A percentile compares a stretch with the other conserved stretches of the same genome.
phyloP scores from a whole-genome alignment of 192 early-diverging fungal genomes.

The Gryganskiella cystojenkinii region DNA sequence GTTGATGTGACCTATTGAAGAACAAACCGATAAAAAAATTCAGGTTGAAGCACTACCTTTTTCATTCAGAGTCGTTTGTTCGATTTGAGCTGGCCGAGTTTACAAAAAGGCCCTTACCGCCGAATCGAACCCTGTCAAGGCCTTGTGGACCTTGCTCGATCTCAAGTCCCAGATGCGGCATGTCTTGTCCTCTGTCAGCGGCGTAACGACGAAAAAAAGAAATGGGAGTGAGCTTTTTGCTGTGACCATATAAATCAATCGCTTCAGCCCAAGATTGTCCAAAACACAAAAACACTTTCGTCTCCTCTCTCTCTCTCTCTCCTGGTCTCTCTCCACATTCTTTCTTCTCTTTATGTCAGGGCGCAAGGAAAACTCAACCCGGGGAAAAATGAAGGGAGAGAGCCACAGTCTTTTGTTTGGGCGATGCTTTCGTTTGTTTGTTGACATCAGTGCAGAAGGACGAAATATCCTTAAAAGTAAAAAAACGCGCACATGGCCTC shows the following conservation, averaged over 20 bases:
- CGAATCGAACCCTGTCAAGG: slow-evolving; percentile 36
- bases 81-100: too few relatives aligned
- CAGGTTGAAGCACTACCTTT: background rate
- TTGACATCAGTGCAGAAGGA: background rate
- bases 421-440: background rate
- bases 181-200: slow-evolving; percentile 40
- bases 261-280: background rate
- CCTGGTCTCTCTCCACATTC: too few relatives aligned
- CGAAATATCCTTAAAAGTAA: too few relatives aligned
- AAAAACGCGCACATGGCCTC: too few relatives aligned
- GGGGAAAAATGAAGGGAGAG: background rate
- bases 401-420: background rate
- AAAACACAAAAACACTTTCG: too few relatives aligned
- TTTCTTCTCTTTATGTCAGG: too few relatives aligned
- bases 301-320: too few relatives aligned
- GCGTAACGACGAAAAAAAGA: background rate
- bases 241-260: too few relatives aligned
- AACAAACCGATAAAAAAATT: background rate
- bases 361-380: too few relatives aligned
- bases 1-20: slow-evolving; percentile 21
- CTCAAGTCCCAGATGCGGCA: slow-evolving; percentile 53
- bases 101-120: too few relatives aligned
- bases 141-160: slow-evolving; percentile 42
- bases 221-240: background rate
- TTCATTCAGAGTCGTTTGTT: too few relatives aligned